Evolutionary conservation across 306 rosid species (phyloP), one percentile per base, ranked within the genome.

Genomic region (Medicago arabica): DNA sequence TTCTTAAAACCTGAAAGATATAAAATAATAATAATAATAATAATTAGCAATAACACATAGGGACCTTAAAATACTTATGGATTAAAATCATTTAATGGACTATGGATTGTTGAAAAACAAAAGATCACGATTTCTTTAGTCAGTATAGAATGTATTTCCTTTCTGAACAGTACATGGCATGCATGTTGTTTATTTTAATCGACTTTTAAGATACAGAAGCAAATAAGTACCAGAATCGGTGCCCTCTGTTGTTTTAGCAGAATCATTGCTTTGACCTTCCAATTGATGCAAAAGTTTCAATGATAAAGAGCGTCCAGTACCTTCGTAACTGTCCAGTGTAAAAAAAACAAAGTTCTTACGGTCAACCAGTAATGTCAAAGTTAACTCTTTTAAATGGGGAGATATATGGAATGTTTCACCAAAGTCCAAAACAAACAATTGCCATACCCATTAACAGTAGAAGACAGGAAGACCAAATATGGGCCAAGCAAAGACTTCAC

Each of bases 401-500:
- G 11, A 44, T 44, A 1, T 69, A 75, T 23, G 7, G 41, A 64
- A 65, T 23, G 11, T 74, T 59, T 68, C 41, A 12, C 39, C 47
- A 53, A 21, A 21, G 23, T 21, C 23, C 23, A 21, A 53, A 53
- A 9, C 2, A 34, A 34, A 51, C 38, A 44, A 18, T 65, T 21
- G 17, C 12, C 74, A 60, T 89, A 93, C 98, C 98, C 97, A 44
- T 89, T 93, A 65, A 93, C 92, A 65, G 98, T 93, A 47, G 92
- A 93, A 71, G 98, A 89, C 66, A 89, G 84, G 83, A 93, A 93
- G 81, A 93, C 97, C 86, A 93, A 81, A 84, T 88, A 93, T 36
- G 92, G 96, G 18, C 98, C 98, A 63, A 93, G 96, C 57, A 93
- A 83, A 53, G 96, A 85, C 90, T 91, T 93, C 83, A 91, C 98